These are phyloP conservation scores for Chytriomyces confervae DNA, from an alignment of 192 early-diverging fungal species.

Conservation along the genomic window DNA sequence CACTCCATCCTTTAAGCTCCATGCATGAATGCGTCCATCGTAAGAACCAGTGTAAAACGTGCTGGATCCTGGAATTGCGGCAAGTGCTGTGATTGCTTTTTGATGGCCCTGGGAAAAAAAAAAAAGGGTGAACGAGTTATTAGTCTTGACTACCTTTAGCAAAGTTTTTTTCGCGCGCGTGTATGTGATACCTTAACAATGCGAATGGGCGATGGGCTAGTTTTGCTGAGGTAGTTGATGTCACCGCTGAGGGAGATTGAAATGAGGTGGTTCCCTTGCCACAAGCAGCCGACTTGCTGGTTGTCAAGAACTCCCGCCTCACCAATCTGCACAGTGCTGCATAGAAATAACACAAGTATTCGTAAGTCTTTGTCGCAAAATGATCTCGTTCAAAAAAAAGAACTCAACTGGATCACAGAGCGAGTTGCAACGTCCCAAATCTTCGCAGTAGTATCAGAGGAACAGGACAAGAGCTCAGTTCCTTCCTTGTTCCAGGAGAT, in stretches of 20 bases:
- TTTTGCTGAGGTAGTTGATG: slow-evolving; percentile 81
- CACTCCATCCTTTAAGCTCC: slow-evolving; percentile 11
- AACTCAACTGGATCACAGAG: slow-evolving; percentile 63
- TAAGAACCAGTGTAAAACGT: slow-evolving; percentile 88
- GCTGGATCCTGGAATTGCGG: slow-evolving; percentile 51
- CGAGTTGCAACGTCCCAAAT: slow-evolving; percentile 86
- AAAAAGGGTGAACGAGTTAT: not conserved
- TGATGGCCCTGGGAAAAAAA: slow-evolving; percentile 70
- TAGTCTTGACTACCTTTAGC: not conserved
- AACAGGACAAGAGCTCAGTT: slow-evolving; percentile 75
- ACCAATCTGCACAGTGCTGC: slow-evolving; percentile 33
- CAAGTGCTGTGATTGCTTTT: slow-evolving; percentile 82
- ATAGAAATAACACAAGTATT: not conserved
- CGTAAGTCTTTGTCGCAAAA: not conserved
- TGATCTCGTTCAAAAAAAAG: slow-evolving; percentile 33
- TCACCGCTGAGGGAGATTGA: slow-evolving; percentile 84
- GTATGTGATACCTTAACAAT: slow-evolving; percentile 52
- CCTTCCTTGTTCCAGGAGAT: slow-evolving; percentile 88
- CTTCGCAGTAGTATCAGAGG: slow-evolving; percentile 85
- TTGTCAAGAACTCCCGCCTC: slow-evolving; percentile 56
- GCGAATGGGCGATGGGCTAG: slow-evolving; percentile 54
- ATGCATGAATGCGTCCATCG: slow-evolving; percentile 78
- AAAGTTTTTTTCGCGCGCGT: not conserved
- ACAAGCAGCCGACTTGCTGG: slow-evolving; percentile 94
- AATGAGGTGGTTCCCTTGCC: slow-evolving; percentile 78